These are phyloP conservation scores for Diaporthe vexans DNA, from an alignment of 2,329 filamentous ascomycete genomes.

Conservation along the genomic window DNA sequence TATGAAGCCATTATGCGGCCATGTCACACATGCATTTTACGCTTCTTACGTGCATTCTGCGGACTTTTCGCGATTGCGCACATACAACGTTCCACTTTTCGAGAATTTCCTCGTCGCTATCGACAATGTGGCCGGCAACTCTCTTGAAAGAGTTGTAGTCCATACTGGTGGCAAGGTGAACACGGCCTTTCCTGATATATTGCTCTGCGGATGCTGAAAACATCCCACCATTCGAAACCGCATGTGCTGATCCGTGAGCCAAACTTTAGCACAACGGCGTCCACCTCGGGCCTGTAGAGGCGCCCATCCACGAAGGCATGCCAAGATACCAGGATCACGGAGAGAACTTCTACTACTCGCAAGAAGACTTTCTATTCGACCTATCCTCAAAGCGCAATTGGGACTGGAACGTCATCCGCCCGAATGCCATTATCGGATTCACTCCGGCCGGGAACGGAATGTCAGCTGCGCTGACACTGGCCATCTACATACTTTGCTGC, in stretches of 20 bases:
- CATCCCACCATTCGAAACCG: conserved; percentile 14
- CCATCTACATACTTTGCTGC: conserved; percentile 48
- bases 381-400: conserved; percentile 42
- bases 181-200: too few relatives aligned
- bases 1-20: conserved; percentile 31
- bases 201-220: neutral
- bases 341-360: conserved; percentile 62
- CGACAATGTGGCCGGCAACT: conserved; percentile 26
- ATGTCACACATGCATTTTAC: conserved; percentile 42
- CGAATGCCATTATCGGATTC: conserved; percentile 49
- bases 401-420: conserved; percentile 49
- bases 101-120: conserved; percentile 39
- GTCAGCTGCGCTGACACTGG: conserved; percentile 49
- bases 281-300: conserved; percentile 59
- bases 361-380: conserved; percentile 56
- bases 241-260: too few relatives aligned
- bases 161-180: conserved; percentile 41
- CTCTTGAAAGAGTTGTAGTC: conserved; percentile 32
- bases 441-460: conserved; percentile 49
- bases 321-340: conserved; percentile 54
- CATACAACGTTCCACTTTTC: conserved; percentile 40
- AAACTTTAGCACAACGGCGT: conserved; percentile 59
- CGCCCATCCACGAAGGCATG: conserved; percentile 58
- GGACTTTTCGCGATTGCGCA: conserved; percentile 38
- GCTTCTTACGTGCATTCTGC: conserved; percentile 40